These are phyloP conservation scores for Iberis pinnata DNA, from an alignment of 345 rosid species.

Conservation along the genomic window DNA sequence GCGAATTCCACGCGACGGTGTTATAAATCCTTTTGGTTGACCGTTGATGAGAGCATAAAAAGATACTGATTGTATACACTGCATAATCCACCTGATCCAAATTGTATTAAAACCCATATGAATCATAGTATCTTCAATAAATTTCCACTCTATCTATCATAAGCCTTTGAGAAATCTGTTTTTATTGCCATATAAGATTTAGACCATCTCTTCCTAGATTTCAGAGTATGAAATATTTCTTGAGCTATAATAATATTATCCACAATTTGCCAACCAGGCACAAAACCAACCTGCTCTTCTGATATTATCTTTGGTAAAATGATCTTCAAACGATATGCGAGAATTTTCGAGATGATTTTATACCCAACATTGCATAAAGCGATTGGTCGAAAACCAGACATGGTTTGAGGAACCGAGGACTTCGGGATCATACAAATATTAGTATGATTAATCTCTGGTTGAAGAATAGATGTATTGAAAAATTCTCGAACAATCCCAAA, in stretches of 20 bases:
- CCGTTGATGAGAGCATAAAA: no score
- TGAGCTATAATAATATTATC: neutral
- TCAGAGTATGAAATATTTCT: neutral
- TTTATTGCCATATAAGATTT: neutral
- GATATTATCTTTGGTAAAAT: neutral
- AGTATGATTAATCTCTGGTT: no score
- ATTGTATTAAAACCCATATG: no score
- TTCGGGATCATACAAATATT: no score
- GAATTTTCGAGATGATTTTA: neutral
- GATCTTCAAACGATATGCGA: neutral
- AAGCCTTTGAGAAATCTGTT: neutral
- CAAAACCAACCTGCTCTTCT: neutral
- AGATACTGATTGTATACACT: no score
- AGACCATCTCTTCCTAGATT: neutral
- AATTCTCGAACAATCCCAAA: no score
- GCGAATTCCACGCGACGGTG: no score
- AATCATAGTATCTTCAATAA: no score
- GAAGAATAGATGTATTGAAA: no score
- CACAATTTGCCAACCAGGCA: neutral
- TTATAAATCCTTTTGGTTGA: no score
- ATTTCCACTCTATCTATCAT: no score
- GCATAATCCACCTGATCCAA: no score
- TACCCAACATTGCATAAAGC: neutral
- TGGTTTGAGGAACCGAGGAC: neutral
- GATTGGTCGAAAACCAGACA: neutral